Base-by-base conservation (phyloP, 2,329 filamentous ascomycete genomes). In the Myotisia sp. region DNA sequence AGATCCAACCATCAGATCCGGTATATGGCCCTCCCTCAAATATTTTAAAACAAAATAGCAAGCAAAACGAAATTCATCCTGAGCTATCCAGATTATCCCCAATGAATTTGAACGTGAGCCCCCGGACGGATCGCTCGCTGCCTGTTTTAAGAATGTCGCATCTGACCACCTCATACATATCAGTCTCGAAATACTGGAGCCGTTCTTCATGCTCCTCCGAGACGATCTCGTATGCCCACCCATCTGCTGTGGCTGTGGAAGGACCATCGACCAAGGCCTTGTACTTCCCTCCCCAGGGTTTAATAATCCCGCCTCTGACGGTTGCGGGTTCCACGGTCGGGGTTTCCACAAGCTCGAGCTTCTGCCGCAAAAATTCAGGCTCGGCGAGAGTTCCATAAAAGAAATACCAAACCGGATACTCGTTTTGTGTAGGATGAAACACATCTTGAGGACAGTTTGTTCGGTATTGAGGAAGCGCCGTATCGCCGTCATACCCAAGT, bases 361-460 rank as follows among this genome's bases (percentile, higher is more conserved):
- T 10, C 18, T 26, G 19, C 12, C n/a, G 8, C 5, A 32, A 22
- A 3, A 24, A 20, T 7, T 31, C 29, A 10, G 47, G 33, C 6
- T 58, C 46, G 1, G 45, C 51, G 2, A 62, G 46, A 1, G 53
- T 61, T 8, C 58, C 56, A 39, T 63, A 62, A 40, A 63, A 61
- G 44, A 62, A 63, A 39, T 62, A 63, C 50, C 52, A 60, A 0
- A 65, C 54, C 0, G 53, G 54, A 27, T 49, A 57, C 29, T 58
- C 33, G 26, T 52, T 32, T 33, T 51, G 51, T 0, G 47, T 9
- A 2, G 42, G 45, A 3, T 50, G 42, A 34, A 45, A 34, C n/a
- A 7, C 22, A 6, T 24, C 7, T n/a, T 24, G 22, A n/a, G n/a
- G n/a, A 24, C 7, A 24, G 22, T n/a, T n/a, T 7, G 6, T 24